Percentiles rank a stretch among this genome's conserved stretches.
Conservation (phyloP, 1,284 basidiomycete species). For the Apiotrichum sp. region DNA sequence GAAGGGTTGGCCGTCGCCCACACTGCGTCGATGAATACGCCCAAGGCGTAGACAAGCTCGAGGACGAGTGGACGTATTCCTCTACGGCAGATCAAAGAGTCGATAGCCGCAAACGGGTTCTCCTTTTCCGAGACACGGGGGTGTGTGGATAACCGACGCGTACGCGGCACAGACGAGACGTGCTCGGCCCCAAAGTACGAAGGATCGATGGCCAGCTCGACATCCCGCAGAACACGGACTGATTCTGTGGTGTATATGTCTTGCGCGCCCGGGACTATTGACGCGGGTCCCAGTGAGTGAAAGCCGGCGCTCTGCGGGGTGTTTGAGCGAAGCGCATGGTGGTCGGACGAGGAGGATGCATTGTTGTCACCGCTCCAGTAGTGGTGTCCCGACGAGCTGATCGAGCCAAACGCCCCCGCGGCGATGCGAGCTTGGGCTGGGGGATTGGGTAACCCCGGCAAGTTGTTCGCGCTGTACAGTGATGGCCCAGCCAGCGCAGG, state of each 20-base stretch:
- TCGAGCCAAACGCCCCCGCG: background rate
- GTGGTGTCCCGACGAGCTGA: background rate
- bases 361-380: background rate
- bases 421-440: background rate
- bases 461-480: background rate
- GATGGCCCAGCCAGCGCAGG: background rate
- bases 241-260: constrained; percentile 39
- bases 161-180: background rate
- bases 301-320: background rate
- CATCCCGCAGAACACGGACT: constrained; percentile 32
- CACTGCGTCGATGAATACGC: constrained; percentile 38
- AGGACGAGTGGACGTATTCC: constrained; percentile 39
- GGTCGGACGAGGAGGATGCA: background rate
- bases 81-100: constrained; percentile 27
- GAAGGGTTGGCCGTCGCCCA: constrained; percentile 29
- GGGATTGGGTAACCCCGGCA: background rate
- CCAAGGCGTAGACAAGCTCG: constrained; percentile 39
- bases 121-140: constrained; percentile 28
- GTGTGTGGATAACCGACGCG: constrained; percentile 26
- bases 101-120: constrained; percentile 36
- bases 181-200: constrained; percentile 15
- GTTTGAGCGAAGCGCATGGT: background rate
- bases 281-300: background rate
- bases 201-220: constrained; percentile 41
- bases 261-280: constrained; percentile 2